A percentile compares a stretch with the other conserved stretches of the same genome.
Evolutionary conservation across 1,284 basidiomycete species (phyloP).

Genomic region (Leccinum proliferum): DNA sequence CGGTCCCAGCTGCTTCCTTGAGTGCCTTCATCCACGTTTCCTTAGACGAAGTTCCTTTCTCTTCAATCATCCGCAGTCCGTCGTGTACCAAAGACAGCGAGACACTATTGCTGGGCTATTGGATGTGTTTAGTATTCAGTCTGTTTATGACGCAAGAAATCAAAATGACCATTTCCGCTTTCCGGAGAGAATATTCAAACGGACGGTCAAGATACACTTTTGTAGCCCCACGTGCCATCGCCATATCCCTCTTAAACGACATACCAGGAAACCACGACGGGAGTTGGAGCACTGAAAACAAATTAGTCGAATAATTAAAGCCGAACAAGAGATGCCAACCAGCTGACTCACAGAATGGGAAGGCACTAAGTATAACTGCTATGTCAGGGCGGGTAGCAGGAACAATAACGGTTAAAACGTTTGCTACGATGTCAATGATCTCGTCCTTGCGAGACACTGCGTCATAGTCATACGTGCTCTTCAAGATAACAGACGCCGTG

Average conservation of each 20-base stretch:
- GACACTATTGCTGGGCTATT: neutral
- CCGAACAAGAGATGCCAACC: neutral
- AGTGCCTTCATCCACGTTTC: neutral
- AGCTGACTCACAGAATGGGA: slow-evolving; percentile 6
- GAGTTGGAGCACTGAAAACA: slow-evolving; percentile 6
- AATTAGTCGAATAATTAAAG: neutral
- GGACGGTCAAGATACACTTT: neutral
- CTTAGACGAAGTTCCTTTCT: neutral
- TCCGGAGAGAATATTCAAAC: slow-evolving; percentile 5
- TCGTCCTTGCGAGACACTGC: slow-evolving; percentile 8
- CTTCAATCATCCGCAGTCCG: neutral
- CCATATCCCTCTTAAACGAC: slow-evolving; percentile 8
- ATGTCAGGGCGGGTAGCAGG: slow-evolving; percentile 4
- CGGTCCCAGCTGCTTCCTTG: neutral
- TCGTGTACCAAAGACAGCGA: neutral
- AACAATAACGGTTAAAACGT: neutral
- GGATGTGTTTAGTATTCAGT: neutral
- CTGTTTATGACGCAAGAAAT: neutral
- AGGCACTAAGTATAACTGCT: neutral
- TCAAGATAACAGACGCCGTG: slow-evolving; percentile 5
- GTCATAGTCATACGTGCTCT: slow-evolving; percentile 16
- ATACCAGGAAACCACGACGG: slow-evolving; percentile 17
- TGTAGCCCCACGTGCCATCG: neutral
- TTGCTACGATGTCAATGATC: slow-evolving; percentile 1
- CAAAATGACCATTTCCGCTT: neutral